Conservation (phyloP, 176 grass and related monocot genomes). For the Guadua angustifolia region DNA sequence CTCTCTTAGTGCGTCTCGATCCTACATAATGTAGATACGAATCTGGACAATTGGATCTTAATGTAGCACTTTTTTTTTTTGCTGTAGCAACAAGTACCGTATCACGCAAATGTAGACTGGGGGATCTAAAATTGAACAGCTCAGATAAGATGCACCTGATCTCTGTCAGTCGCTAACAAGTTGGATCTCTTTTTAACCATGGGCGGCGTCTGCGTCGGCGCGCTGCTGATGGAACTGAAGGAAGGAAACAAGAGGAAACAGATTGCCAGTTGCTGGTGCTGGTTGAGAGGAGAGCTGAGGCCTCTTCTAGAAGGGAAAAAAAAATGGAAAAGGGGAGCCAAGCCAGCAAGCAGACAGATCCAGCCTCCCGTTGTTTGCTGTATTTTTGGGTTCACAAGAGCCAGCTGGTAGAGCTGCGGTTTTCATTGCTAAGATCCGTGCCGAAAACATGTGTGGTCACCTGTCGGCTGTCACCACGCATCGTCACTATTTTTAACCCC, state of each 20-base stretch:
- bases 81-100: too few relatives aligned
- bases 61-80: too few relatives aligned
- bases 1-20: too few relatives aligned
- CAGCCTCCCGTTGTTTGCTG: neutral
- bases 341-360: neutral
- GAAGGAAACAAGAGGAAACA: neutral
- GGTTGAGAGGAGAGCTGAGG: neutral
- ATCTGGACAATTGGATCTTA: too few relatives aligned
- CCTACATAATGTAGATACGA: too few relatives aligned
- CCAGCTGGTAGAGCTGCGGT: too few relatives aligned
- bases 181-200: constrained; percentile 17
- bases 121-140: too few relatives aligned
- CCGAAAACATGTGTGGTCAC: neutral
- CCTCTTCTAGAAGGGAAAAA: too few relatives aligned
- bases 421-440: neutral
- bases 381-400: neutral
- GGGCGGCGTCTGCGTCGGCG: constrained; percentile 42
- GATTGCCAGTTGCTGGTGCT: too few relatives aligned
- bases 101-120: too few relatives aligned
- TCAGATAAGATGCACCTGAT: too few relatives aligned
- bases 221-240: neutral
- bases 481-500: neutral
- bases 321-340: too few relatives aligned
- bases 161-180: neutral
- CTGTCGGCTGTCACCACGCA: constrained; percentile 27